phyloP scores from a whole-genome alignment of 306 rosid genomes.

The Prunus campanulata region DNA sequence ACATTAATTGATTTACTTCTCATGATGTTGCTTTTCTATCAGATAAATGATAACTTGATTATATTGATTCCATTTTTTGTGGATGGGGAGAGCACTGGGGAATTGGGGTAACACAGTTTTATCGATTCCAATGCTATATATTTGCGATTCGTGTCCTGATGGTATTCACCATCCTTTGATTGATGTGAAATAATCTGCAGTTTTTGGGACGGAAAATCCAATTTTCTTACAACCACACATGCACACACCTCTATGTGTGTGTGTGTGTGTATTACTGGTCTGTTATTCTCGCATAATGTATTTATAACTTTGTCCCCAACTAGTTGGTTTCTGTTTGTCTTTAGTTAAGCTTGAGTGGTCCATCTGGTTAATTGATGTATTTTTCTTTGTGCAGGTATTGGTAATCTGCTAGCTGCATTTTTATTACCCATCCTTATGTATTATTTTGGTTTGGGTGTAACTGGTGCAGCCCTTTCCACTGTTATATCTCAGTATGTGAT shows the following conservation, averaged over 20 bases:
- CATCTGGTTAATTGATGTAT: conserved; percentile 28
- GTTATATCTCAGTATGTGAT: conserved; percentile 88
- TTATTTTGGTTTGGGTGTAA: conserved; percentile 69
- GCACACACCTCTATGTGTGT: background rate
- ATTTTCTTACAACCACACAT: background rate
- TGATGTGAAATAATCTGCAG: background rate
- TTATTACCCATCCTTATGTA: conserved; percentile 81
- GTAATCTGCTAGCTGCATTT: conserved; percentile 70
- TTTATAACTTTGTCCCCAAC: background rate
- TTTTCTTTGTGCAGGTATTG: conserved; percentile 63
- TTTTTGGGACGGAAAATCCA: background rate
- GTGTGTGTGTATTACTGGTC: background rate
- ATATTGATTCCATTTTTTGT: background rate
- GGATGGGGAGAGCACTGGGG: background rate
- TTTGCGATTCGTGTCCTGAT: background rate
- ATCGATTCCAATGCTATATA: background rate
- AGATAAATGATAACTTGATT: background rate
- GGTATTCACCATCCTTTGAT: background rate
- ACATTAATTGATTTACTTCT: background rate
- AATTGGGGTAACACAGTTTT: background rate
- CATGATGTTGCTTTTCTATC: background rate
- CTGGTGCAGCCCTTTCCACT: conserved; percentile 89
- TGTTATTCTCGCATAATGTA: background rate
- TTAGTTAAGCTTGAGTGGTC: conserved; percentile 17
- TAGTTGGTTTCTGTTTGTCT: conserved; percentile 1